Percentiles rank a stretch among this genome's conserved stretches.
These are phyloP conservation scores for Sutorius australiensis DNA, from an alignment of 768 basidiomycete species.

Conservation along the genomic window DNA sequence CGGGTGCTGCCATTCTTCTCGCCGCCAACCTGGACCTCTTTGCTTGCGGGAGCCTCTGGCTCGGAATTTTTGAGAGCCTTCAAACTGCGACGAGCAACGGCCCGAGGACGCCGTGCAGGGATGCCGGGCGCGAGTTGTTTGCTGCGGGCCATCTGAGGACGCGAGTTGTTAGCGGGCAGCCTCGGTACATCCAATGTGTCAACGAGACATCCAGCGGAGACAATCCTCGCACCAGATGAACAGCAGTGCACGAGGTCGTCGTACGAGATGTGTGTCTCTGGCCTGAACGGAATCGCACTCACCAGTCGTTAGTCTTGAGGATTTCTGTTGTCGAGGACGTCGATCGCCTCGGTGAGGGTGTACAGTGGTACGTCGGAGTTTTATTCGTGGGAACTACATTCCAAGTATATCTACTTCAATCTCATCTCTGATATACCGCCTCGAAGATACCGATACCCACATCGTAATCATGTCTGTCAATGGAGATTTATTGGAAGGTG, in stretches of 20 bases:
- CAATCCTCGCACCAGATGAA: slow-evolving; percentile 4
- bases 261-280: not conserved
- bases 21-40: slow-evolving; percentile 83
- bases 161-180: slow-evolving; percentile 14
- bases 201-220: slow-evolving; percentile 33
- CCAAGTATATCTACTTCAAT: slow-evolving; percentile 15
- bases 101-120: slow-evolving; percentile 79
- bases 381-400: slow-evolving; percentile 20
- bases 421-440: not conserved
- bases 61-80: slow-evolving; percentile 80
- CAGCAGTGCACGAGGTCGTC: not conserved
- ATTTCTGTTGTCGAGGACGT: slow-evolving; percentile 31
- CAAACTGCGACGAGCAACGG: slow-evolving; percentile 75
- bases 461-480: slow-evolving; percentile 20
- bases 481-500: slow-evolving; percentile 27
- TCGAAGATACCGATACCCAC: slow-evolving; percentile 29
- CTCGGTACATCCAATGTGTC: slow-evolving; percentile 34
- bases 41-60: slow-evolving; percentile 55
- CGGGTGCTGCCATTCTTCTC: slow-evolving; percentile 89
- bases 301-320: slow-evolving; percentile 45
- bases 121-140: slow-evolving; percentile 80
- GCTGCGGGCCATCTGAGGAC: slow-evolving; percentile 76
- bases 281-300: slow-evolving; percentile 30
- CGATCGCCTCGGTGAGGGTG: slow-evolving; percentile 19
- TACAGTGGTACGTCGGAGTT: slow-evolving; percentile 24